These are phyloP conservation scores for Populus euphratica DNA, from an alignment of 345 rosid genomes.

Conservation along the genomic window DNA sequence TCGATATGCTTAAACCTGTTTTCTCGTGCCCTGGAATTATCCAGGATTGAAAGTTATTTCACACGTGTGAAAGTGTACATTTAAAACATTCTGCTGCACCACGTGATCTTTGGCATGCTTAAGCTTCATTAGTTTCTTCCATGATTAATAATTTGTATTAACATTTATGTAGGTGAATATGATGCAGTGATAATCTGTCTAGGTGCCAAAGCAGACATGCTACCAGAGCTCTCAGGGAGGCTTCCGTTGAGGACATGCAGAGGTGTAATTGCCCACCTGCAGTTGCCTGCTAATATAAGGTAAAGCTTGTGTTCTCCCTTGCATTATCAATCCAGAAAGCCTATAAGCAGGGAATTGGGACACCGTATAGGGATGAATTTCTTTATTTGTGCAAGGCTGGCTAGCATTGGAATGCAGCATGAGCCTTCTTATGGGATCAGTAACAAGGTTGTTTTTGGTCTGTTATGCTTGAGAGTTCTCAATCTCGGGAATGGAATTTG, in stretches of 20 bases:
- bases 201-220: slow-evolving; percentile 73
- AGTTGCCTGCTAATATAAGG: slow-evolving; percentile 49
- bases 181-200: slow-evolving; percentile 77
- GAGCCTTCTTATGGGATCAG: neutral
- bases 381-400: neutral
- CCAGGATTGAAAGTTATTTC: neutral
- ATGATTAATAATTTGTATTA: neutral
- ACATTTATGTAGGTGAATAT: slow-evolving; percentile 47
- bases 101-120: neutral
- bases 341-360: neutral
- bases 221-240: slow-evolving; percentile 69
- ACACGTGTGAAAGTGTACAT: neutral
- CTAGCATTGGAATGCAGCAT: neutral
- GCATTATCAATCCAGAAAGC: neutral
- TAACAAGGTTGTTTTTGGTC: neutral
- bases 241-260: slow-evolving; percentile 89
- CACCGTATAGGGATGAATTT: neutral
- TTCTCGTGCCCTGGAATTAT: neutral
- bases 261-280: slow-evolving; percentile 70
- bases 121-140: neutral
- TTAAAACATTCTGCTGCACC: neutral
- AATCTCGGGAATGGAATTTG: neutral
- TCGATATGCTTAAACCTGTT: neutral
- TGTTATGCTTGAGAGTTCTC: neutral
- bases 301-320: slow-evolving; percentile 18